Conservation (phyloP, 2,329 filamentous ascomycete genomes). For the Trichoderma atrobrunneum region DNA sequence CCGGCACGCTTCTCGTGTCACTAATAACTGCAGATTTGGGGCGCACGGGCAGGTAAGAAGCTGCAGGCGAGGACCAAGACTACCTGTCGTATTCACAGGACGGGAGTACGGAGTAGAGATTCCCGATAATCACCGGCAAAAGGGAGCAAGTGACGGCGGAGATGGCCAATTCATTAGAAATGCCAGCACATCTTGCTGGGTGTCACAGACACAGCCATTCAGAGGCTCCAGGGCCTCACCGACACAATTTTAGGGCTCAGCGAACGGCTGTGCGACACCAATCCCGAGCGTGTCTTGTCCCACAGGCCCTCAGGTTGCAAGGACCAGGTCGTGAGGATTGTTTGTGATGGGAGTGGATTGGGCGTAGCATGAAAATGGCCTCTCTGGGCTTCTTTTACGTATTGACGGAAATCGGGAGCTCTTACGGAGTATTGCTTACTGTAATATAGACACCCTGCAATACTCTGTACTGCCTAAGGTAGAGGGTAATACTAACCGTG, state of each 20-base stretch:
- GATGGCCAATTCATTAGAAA: not conserved
- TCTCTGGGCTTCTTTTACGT: not conserved
- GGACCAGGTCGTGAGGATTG: not conserved
- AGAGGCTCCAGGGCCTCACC: conserved; percentile 5
- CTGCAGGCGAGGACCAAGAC: not conserved
- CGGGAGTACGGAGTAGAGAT: not conserved
- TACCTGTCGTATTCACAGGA: not conserved
- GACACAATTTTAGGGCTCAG: conserved; percentile 11
- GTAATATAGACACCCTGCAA: not conserved
- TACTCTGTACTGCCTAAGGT: not conserved
- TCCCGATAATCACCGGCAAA: not conserved
- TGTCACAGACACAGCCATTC: conserved; percentile 2
- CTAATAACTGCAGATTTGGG: not conserved
- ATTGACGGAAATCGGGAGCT: not conserved
- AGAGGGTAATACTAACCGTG: not conserved
- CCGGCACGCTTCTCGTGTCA: not conserved
- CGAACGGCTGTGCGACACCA: not conserved
- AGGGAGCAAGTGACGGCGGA: not conserved
- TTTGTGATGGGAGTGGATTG: not conserved
- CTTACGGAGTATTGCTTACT: not conserved
- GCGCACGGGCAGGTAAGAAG: not conserved
- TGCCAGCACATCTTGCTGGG: conserved; percentile 15
- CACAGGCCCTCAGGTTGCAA: not conserved
- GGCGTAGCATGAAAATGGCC: not conserved
- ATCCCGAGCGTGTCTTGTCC: not conserved